Evolutionary conservation across 208 protist species (phyloP).

Genomic region (Jaenimonas drosophilae): DNA sequence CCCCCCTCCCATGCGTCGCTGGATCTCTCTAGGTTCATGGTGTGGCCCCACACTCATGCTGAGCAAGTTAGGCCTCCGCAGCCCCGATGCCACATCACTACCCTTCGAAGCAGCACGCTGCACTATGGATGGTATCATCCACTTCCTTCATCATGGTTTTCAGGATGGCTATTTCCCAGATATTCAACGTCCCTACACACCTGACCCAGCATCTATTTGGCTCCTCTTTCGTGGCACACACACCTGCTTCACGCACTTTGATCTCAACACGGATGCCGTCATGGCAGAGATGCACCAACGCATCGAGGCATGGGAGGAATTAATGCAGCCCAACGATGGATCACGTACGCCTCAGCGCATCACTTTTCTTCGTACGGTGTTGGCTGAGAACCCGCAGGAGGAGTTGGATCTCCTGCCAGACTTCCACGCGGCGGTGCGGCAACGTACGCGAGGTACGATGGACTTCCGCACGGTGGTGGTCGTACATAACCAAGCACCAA

Average conservation of each 20-base stretch:
- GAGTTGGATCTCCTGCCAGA: conserved; percentile 53
- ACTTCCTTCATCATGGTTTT: conserved; percentile 47
- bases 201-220: conserved; percentile 61
- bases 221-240: conserved; percentile 71
- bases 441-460: conserved; percentile 23
- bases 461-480: conserved; percentile 66
- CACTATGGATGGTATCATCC: conserved; percentile 69
- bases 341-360: conserved; percentile 8
- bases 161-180: conserved; percentile 18
- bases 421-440: conserved; percentile 35
- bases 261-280: conserved; percentile 51
- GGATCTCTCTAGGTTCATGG: conserved; percentile 79
- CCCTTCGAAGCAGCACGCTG: conserved; percentile 80
- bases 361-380: conserved; percentile 67
- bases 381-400: conserved; percentile 45
- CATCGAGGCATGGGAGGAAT: conserved; percentile 39
- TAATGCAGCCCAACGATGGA: conserved; percentile 10
- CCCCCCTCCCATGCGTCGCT: conserved; percentile 61
- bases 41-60: conserved; percentile 73
- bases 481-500: conserved; percentile 50
- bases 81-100: conserved; percentile 21
- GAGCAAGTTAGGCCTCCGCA: conserved; percentile 46
- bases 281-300: conserved; percentile 35
- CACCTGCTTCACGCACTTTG: conserved; percentile 75
- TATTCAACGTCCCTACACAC: conserved; percentile 10